Conservation (phyloP, 495 filamentous ascomycete genomes). For the Penicillium salamii region DNA sequence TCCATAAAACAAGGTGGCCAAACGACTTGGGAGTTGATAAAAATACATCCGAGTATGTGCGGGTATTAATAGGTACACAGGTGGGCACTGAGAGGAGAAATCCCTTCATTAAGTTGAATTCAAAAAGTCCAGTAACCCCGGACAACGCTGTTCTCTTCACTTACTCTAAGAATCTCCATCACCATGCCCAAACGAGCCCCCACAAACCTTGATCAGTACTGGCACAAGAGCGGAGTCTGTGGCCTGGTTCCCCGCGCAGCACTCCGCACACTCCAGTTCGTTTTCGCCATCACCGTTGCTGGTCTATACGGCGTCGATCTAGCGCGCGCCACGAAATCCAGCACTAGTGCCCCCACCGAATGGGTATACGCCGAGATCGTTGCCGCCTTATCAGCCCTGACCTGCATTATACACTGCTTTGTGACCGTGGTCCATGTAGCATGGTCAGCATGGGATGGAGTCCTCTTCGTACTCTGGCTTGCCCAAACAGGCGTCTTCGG, state of each 20-base stretch:
- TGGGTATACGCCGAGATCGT: constrained; percentile 71
- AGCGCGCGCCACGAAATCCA: constrained; percentile 46
- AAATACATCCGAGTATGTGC: too few relatives aligned
- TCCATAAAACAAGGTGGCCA: too few relatives aligned
- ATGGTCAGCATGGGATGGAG: constrained; percentile 59
- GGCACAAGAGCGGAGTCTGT: constrained; percentile 5
- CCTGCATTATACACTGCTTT: constrained; percentile 55
- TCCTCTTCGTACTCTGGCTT: constrained; percentile 69
- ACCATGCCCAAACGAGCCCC: too few relatives aligned
- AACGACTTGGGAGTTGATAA: too few relatives aligned
- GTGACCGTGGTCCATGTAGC: constrained; percentile 53
- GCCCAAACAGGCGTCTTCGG: constrained; percentile 70
- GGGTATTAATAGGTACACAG: too few relatives aligned
- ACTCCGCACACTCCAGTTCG: constrained; percentile 63
- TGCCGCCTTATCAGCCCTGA: constrained; percentile 55
- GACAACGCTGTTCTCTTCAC: too few relatives aligned
- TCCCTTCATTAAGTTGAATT: too few relatives aligned
- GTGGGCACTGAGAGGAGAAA: too few relatives aligned
- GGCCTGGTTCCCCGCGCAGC: constrained; percentile 30
- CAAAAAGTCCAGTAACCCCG: too few relatives aligned
- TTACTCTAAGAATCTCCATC: too few relatives aligned
- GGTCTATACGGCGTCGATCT: constrained; percentile 70
- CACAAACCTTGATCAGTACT: constrained; percentile 6
- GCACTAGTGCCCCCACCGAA: constrained; percentile 52
- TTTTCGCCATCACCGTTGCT: constrained; percentile 63